A percentile compares a stretch with the other conserved stretches of the same genome.
phyloP scores from a whole-genome alignment of 768 basidiomycete genomes.

The Lyophyllum shimeji region DNA sequence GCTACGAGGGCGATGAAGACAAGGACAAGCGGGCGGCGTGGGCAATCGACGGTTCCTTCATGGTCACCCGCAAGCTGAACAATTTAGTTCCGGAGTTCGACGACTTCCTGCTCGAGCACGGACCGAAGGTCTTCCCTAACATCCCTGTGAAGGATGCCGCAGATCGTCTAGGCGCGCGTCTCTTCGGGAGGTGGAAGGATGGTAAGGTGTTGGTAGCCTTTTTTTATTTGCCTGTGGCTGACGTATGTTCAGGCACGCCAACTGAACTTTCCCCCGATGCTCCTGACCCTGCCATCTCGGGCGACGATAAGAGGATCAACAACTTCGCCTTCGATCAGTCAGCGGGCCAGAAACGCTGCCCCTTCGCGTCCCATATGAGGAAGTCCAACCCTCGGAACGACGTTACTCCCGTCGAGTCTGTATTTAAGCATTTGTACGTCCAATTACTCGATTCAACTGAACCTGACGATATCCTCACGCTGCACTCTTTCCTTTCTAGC shows the following conservation, averaged over 20 bases:
- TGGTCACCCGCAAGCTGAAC: constrained; percentile 16
- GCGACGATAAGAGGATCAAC: constrained; percentile 13
- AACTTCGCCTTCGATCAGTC: constrained; percentile 23
- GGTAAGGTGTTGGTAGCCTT: neutral
- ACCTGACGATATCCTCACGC: neutral
- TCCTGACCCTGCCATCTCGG: constrained; percentile 9
- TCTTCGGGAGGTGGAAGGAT: constrained; percentile 24
- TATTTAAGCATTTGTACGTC: constrained; percentile 12
- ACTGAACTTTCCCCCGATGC: constrained; percentile 16
- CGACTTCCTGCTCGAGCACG: constrained; percentile 7
- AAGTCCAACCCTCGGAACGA: constrained; percentile 20
- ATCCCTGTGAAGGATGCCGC: constrained; percentile 8
- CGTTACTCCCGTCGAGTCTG: constrained; percentile 10
- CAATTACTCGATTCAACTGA: neutral
- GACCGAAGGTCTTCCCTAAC: constrained; percentile 8
- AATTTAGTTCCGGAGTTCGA: constrained; percentile 17
- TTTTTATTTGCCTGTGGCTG: neutral
- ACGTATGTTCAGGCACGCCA: constrained; percentile 10
- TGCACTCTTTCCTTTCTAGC: neutral
- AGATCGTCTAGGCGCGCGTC: constrained; percentile 8
- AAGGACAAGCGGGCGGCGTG: constrained; percentile 10
- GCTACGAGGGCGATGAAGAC: constrained; percentile 17
- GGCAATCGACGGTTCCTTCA: constrained; percentile 15
- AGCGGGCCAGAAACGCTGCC: constrained; percentile 12
- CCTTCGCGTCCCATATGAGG: constrained; percentile 18